Conservation (phyloP, 805 yeast genomes). For the Brettanomyces custersianus region DNA sequence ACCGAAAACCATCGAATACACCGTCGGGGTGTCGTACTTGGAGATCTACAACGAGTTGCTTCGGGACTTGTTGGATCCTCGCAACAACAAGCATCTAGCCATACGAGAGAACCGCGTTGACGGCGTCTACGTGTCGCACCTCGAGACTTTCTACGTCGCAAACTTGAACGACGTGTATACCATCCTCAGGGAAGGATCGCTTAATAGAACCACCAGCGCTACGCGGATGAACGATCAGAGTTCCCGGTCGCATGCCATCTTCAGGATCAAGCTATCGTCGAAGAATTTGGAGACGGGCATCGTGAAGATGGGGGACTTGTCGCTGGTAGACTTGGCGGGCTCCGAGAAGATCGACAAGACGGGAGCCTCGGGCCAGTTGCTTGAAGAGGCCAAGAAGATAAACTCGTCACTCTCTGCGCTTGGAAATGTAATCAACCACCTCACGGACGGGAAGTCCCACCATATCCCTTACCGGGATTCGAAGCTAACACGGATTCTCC, state of each 20-base stretch:
- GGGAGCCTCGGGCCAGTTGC: slow-evolving; percentile 64
- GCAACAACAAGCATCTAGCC: slow-evolving; percentile 29
- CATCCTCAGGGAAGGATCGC: slow-evolving; percentile 50
- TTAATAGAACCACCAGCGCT: slow-evolving; percentile 44
- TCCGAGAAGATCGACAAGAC: slow-evolving; percentile 73
- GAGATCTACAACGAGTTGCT: slow-evolving; percentile 78
- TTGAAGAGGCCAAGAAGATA: slow-evolving; percentile 80
- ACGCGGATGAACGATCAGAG: slow-evolving; percentile 68
- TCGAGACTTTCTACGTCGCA: slow-evolving; percentile 53
- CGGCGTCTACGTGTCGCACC: slow-evolving; percentile 66
- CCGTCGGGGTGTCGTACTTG: slow-evolving; percentile 63
- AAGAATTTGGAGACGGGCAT: slow-evolving; percentile 45
- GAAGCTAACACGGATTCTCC: slow-evolving; percentile 66
- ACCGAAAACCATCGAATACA: slow-evolving; percentile 49
- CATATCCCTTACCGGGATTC: slow-evolving; percentile 75
- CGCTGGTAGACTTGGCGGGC: slow-evolving; percentile 80
- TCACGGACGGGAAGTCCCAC: slow-evolving; percentile 58
- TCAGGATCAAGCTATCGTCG: slow-evolving; percentile 61
- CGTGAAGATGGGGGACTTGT: slow-evolving; percentile 53
- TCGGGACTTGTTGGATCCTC: slow-evolving; percentile 53
- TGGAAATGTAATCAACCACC: slow-evolving; percentile 72
- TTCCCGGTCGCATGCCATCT: slow-evolving; percentile 74
- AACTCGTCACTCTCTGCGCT: slow-evolving; percentile 70
- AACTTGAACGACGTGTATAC: slow-evolving; percentile 48
- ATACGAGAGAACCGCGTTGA: slow-evolving; percentile 57